phyloP scores from a whole-genome alignment of 73 alveolate species.

The Effrenium voratum region DNA sequence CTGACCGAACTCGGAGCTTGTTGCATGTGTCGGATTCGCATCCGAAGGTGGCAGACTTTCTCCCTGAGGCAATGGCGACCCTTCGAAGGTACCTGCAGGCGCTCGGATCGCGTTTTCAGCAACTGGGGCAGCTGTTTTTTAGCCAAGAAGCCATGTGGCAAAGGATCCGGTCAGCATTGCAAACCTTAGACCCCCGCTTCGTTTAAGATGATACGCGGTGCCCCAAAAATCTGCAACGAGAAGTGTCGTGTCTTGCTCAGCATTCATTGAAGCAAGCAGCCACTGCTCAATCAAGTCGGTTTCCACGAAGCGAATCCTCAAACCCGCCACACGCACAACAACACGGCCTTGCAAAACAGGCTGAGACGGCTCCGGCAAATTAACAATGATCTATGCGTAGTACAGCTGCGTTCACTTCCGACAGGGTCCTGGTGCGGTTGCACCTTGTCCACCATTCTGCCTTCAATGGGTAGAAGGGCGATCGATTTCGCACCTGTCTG shows the following conservation, averaged over 20 bases:
- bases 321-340: background rate
- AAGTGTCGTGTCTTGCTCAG: too few species aligned
- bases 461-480: constrained; percentile 82
- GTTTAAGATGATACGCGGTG: too few species aligned
- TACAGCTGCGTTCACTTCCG: background rate
- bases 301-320: constrained; percentile 80
- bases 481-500: constrained; percentile 81
- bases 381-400: background rate
- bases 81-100: too few species aligned
- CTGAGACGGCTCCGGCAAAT: background rate
- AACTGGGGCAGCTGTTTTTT: too few species aligned
- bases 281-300: constrained; percentile 87
- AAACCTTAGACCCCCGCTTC: constrained; percentile 20
- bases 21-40: too few species aligned
- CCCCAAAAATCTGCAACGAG: too few species aligned
- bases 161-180: constrained; percentile 77
- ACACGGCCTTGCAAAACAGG: background rate
- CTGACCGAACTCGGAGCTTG: too few species aligned
- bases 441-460: constrained; percentile 92
- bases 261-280: too few species aligned
- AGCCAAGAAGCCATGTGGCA: constrained; percentile 72
- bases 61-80: too few species aligned
- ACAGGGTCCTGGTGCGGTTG: constrained; percentile 68
- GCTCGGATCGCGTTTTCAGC: too few species aligned
- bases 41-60: too few species aligned